These are phyloP conservation scores for Fusarium pseudoanthophilum DNA, from an alignment of 2,329 filamentous ascomycete species.

Conservation along the genomic window DNA sequence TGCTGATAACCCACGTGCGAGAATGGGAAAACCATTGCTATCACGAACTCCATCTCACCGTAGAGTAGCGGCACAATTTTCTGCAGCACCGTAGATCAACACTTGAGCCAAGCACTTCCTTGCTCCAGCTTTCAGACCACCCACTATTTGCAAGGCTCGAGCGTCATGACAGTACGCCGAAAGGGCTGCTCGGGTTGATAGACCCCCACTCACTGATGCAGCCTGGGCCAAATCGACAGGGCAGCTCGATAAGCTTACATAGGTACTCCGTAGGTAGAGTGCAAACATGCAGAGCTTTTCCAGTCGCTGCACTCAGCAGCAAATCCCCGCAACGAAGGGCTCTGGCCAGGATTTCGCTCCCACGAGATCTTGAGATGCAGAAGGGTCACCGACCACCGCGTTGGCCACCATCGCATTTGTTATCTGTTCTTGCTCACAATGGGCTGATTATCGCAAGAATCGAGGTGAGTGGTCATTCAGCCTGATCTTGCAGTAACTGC, in stretches of 20 bases:
- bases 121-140: conserved; percentile 7
- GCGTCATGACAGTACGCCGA: conserved; percentile 17
- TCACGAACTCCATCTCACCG: not conserved
- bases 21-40: not conserved
- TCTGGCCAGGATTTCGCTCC: not conserved
- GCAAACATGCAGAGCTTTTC: conserved; percentile 16
- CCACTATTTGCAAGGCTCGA: conserved; percentile 16
- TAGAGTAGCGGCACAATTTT: not conserved
- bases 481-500: conserved; percentile 27
- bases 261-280: not conserved
- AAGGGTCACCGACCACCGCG: conserved; percentile 1
- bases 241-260: conserved; percentile 21
- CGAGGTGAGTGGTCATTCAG: conserved; percentile 19
- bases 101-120: not conserved
- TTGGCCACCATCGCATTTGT: not conserved
- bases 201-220: conserved; percentile 6
- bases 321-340: conserved; percentile 3
- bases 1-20: not conserved
- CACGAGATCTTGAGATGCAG: conserved; percentile 7
- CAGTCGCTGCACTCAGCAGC: conserved; percentile 1
- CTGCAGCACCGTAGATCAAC: not conserved
- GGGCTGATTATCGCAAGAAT: conserved; percentile 4
- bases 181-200: not conserved
- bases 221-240: conserved; percentile 6
- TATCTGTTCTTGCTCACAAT: not conserved